Evolutionary conservation across 108 stramenopile genomes (phyloP).

Genomic region (Cylindrotheca closterium): DNA sequence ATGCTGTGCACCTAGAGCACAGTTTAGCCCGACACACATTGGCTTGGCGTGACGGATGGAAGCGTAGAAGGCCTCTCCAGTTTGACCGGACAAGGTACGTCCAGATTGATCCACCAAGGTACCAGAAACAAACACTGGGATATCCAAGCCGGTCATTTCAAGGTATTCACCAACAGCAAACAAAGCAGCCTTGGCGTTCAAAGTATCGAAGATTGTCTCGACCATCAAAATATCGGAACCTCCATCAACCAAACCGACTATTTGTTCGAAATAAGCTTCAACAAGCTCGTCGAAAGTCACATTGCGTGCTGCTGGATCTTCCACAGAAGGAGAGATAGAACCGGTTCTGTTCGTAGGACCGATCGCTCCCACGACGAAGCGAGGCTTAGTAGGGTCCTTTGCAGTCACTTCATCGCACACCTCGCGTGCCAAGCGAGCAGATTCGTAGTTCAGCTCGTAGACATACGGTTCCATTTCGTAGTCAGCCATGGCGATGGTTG

Average conservation of each 20-base stretch:
- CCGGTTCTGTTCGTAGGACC: constrained; percentile 98
- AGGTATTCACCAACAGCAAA: constrained; percentile 93
- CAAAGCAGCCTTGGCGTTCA: constrained; percentile 97
- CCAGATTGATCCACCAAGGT: constrained; percentile 98
- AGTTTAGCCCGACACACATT: constrained; percentile 98
- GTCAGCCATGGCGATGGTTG: constrained; percentile 98
- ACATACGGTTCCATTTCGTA: constrained; percentile 95
- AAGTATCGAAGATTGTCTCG: constrained; percentile 98
- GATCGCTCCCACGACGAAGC: constrained; percentile 96
- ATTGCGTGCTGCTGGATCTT: constrained; percentile 93
- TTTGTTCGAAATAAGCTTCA: constrained; percentile 94
- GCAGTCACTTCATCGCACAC: constrained; percentile 96
- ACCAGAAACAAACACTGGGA: constrained; percentile 97
- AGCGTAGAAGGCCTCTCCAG: constrained; percentile 97
- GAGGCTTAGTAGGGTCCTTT: constrained; percentile 91
- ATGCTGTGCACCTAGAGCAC: constrained; percentile 96
- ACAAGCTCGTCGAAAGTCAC: constrained; percentile 99
- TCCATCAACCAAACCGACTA: constrained; percentile 94
- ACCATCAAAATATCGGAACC: constrained; percentile 96
- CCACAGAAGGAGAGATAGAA: constrained; percentile 95
- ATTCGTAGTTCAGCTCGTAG: constrained; percentile 95
- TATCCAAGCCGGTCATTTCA: constrained; percentile 87
- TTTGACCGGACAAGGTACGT: constrained; percentile 97
- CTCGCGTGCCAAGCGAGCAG: constrained; percentile 93
- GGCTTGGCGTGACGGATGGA: constrained; percentile 97